These are phyloP conservation scores for Tricholoma flavovirens DNA, from an alignment of 768 basidiomycete species.

Conservation along the genomic window DNA sequence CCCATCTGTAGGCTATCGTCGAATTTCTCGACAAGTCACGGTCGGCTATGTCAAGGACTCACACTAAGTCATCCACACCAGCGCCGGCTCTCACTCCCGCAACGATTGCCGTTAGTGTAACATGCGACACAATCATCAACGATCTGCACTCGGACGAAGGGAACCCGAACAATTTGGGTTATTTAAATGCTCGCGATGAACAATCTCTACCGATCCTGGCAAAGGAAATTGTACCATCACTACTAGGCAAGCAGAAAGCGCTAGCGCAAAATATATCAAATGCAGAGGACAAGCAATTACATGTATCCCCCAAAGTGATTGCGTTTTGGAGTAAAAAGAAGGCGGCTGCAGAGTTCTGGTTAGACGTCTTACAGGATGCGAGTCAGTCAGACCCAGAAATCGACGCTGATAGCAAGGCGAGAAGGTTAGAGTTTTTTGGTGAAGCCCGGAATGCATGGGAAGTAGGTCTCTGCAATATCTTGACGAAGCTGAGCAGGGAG, in stretches of 20 bases:
- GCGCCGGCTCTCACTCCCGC: constrained; percentile 76
- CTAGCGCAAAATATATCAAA: constrained; percentile 48
- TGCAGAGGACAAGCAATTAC: constrained; percentile 39
- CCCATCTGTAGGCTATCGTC: constrained; percentile 50
- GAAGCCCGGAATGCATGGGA: constrained; percentile 52
- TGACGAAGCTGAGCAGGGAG: constrained; percentile 47
- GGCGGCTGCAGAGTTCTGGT: constrained; percentile 33
- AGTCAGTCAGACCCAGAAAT: constrained; percentile 35
- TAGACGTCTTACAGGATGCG: constrained; percentile 42
- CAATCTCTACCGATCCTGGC: constrained; percentile 47
- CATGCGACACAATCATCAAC: constrained; percentile 47
- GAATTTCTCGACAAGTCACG: constrained; percentile 84
- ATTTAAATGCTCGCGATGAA: constrained; percentile 53
- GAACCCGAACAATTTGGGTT: constrained; percentile 56
- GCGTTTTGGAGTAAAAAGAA: constrained; percentile 57
- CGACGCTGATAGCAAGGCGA: constrained; percentile 30
- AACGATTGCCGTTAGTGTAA: constrained; percentile 63
- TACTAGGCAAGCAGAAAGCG: constrained; percentile 44
- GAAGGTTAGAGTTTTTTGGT: constrained; percentile 45
- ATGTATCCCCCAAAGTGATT: constrained; percentile 58
- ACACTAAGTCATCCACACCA: constrained; percentile 66
- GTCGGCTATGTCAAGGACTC: constrained; percentile 57
- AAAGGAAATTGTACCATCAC: constrained; percentile 29
- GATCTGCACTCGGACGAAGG: constrained; percentile 57
- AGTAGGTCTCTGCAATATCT: constrained; percentile 35